Evolutionary conservation across 2,329 filamentous ascomycete genomes (phyloP), one percentile per base, ranked within the genome.

Genomic region (Chaetomiaceae sp.): DNA sequence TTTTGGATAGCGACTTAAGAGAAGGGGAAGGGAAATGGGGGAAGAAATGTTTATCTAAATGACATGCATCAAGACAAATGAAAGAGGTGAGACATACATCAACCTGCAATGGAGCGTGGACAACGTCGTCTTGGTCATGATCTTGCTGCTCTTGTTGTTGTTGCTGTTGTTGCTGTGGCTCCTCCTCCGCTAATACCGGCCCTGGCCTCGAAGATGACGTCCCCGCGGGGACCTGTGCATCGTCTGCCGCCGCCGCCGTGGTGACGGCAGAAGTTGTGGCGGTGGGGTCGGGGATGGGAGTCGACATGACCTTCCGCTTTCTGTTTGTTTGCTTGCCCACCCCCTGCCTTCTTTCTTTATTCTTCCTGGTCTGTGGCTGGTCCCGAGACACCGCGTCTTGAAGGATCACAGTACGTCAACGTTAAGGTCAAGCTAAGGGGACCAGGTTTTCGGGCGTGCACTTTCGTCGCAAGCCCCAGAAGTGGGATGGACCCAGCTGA

Each of bases 401-500:
- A n/a, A n/a, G n/a, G n/a, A n/a, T n/a, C n/a, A n/a, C n/a, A n/a
- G n/a, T n/a, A n/a, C n/a, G n/a, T n/a, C n/a, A n/a, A n/a, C n/a
- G n/a, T 19, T 27, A 6, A 6, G 7, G 14, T 13, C n/a, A 33
- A 23, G 17, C 7, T 43, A 34, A 9, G 17, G 17, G 12, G 20
- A 12, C 7, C 23, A 13, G 17, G 17, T 10, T 19, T 30, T 14
- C 23, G n/a, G 14, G 12, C 10, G 31, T 27, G 25, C 25, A 10
- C 10, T 27, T 27, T 27, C 10, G 25, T 27, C 25, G n/a, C n/a
- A 27, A 27, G 25, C 25, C n/a, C 27, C 12, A 13, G 35, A 50
- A 35, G 48, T 40, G 43, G 50, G 50, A 48, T 44, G 44, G 50
- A 48, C 44, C 44, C 40, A 21, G 44, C 27, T 48, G 39, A 52